Conservation (phyloP, 345 rosid genomes). For the Arabidopsis suecica region DNA sequence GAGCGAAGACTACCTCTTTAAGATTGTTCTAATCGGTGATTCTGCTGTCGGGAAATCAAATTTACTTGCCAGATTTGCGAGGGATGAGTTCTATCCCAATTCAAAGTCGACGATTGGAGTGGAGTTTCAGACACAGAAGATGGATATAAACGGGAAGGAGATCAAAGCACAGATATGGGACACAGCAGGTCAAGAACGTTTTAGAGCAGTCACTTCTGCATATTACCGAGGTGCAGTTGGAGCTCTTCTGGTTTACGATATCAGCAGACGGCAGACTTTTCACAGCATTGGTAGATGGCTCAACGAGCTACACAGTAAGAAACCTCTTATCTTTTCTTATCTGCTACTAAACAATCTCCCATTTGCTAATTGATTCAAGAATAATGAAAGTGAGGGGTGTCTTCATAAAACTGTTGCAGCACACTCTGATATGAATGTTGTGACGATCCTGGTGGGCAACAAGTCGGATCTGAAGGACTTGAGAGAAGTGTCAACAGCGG, state of each 20-base stretch:
- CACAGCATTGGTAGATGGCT: constrained; percentile 95
- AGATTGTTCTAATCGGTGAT: constrained; percentile 90
- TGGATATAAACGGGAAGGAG: constrained; percentile 89
- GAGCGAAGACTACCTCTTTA: constrained; percentile 93
- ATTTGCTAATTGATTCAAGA: neutral
- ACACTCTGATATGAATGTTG: constrained; percentile 97
- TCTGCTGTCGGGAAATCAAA: constrained; percentile 99
- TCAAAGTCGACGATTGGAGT: constrained; percentile 98
- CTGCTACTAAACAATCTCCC: neutral
- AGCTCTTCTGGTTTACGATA: constrained; percentile 93
- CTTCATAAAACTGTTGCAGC: constrained; percentile 57
- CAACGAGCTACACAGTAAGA: constrained; percentile 96
- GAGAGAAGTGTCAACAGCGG: constrained; percentile 84
- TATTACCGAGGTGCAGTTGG: constrained; percentile 98
- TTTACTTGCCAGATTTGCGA: constrained; percentile 96
- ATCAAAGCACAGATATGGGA: constrained; percentile 99
- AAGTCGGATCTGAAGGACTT: constrained; percentile 91
- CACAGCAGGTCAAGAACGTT: constrained; percentile 98
- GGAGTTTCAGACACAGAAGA: constrained; percentile 96
- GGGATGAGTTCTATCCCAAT: constrained; percentile 91
- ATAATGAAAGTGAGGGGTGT: no score
- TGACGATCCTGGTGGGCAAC: constrained; percentile 91
- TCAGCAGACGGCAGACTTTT: constrained; percentile 90
- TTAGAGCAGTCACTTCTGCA: constrained; percentile 97
- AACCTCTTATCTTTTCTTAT: neutral